A percentile compares a stretch with the other conserved stretches of the same genome.
phyloP scores from a whole-genome alignment of 345 rosid genomes.

The Eucalyptus tenuipes region DNA sequence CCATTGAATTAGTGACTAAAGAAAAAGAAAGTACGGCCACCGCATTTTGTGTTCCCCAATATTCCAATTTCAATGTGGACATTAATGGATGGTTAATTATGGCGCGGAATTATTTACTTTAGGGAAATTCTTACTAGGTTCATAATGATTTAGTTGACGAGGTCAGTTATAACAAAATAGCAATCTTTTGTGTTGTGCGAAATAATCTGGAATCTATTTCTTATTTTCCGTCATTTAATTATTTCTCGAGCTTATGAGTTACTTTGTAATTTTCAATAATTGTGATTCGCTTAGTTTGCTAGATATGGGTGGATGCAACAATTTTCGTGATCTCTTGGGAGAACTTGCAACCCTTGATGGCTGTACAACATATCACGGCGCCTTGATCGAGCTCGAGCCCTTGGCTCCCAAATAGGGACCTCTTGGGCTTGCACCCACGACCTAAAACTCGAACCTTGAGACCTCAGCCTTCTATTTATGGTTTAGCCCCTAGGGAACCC shows the following conservation, averaged over 20 bases:
- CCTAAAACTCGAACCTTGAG: neutral
- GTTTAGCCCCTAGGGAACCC: neutral
- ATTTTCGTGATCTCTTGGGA: no score
- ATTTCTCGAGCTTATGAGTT: no score
- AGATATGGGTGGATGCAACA: rapidly evolving
- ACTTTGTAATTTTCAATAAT: rapidly evolving
- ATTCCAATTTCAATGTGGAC: neutral
- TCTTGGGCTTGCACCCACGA: neutral
- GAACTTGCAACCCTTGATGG: no score
- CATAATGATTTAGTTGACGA: no score
- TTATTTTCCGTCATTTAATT: no score
- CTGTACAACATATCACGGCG: rapidly evolving
- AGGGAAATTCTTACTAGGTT: neutral
- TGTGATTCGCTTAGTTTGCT: rapidly evolving
- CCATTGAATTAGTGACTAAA: neutral
- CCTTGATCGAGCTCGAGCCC: no score
- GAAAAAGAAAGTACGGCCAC: neutral
- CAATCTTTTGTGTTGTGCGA: neutral
- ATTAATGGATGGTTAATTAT: neutral
- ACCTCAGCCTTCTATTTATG: neutral
- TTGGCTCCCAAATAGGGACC: neutral
- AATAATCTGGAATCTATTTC: neutral
- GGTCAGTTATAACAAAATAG: neutral
- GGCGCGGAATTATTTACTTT: neutral
- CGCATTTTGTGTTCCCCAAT: neutral